These are phyloP conservation scores for Paramyrothecium sp. DNA, from an alignment of 2,329 filamentous ascomycete genomes.

Conservation along the genomic window DNA sequence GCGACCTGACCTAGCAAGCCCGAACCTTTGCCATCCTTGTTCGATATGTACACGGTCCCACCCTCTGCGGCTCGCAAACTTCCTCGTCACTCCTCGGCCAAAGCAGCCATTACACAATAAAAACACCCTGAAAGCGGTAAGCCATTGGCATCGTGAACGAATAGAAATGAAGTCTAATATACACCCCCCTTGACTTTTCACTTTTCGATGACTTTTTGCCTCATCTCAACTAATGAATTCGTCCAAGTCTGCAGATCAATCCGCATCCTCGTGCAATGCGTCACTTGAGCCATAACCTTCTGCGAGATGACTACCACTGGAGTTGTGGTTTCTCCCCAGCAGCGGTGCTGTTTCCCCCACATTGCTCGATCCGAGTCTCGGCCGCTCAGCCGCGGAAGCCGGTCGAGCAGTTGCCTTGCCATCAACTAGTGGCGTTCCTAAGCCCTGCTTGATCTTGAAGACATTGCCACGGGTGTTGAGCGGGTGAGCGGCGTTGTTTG, in stretches of 20 bases:
- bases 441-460: conserved; percentile 63
- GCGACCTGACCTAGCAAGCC: too few species aligned
- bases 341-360: conserved; percentile 13
- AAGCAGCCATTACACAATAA: too few species aligned
- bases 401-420: not conserved
- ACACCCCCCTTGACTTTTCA: not conserved
- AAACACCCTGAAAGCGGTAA: too few species aligned
- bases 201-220: not conserved
- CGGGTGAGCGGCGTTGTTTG: conserved; percentile 64
- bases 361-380: not conserved
- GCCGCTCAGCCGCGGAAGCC: not conserved
- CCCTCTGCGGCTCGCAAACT: too few species aligned
- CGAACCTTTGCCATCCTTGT: too few species aligned
- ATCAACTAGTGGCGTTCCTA: conserved; percentile 9
- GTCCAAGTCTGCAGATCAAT: too few species aligned
- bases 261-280: not conserved
- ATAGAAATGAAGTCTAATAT: not conserved
- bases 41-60: too few species aligned
- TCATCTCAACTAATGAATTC: not conserved
- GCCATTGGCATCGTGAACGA: not conserved
- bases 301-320: conserved; percentile 7
- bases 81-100: too few species aligned
- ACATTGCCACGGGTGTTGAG: conserved; percentile 56
- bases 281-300: conserved; percentile 11
- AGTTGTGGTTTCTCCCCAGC: not conserved